Evolutionary conservation across 2,329 filamentous ascomycete species (phyloP), one percentile per base, ranked within the genome.

Genomic region (Aureobasidium pullulans): DNA sequence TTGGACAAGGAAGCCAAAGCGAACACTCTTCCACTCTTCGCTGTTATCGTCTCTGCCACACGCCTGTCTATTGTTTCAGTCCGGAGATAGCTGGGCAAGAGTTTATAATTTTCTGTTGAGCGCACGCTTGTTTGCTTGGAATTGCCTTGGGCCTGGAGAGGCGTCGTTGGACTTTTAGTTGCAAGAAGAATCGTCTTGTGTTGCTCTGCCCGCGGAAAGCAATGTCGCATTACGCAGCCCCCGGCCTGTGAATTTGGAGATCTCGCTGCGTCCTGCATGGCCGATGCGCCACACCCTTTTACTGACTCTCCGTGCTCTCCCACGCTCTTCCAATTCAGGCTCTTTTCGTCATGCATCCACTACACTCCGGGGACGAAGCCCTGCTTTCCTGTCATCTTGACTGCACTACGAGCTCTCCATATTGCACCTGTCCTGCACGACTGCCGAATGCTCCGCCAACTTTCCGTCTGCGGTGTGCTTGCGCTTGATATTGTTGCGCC

Each of bases 321-420:
- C 23, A 23, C 23, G 23, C 23, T 23, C 23, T 23, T 23, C 23
- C 52, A 56, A n/a, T 36, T 56, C 40, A 7, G 13, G 13, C 52
- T 44, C 40, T 44, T 56, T 36, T 36, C 52, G 52, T 56, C 52
- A 56, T 56, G 52, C 52, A 56, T 56, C 13, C 31, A 15, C 52
- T 11, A 9, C 15, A 36, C 52, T 53, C 52, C 31, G 52, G 52
- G 52, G 28, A 29, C 16, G 9, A 5, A 43, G 40, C 39, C 52
- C 52, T 53, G 52, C 29, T 53, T 53, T 44, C 15, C 39, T 54
- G 28, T 23, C 28, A 3, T 23, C 28, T 31, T 44, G 50, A 40
- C 23, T 42, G 37, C 23, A n/a, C 15, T 37, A 23, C 19, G 23
- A 53, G 49, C 37, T 29, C 16, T 56, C 40, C 16, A 56, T 44